A percentile compares a stretch with the other conserved stretches of the same genome.
Evolutionary conservation across 1,139 yeast species (phyloP).

Genomic region (Zygoascus hellenicus): DNA sequence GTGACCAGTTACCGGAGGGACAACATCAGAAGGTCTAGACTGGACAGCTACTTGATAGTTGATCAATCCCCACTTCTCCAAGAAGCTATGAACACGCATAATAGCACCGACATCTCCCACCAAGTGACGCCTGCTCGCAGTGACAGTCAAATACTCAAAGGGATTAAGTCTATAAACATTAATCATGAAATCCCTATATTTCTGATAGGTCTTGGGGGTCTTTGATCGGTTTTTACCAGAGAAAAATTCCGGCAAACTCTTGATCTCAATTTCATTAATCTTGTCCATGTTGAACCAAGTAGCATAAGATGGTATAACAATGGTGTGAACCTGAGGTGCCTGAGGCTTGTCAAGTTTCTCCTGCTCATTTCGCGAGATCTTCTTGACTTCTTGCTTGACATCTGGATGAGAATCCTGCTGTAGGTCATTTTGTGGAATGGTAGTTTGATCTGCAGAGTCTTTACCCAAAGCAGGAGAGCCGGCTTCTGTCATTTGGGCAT

Average conservation of each 20-base stretch:
- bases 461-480: too few relatives aligned
- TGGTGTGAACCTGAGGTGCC: conserved; percentile 68
- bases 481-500: background rate
- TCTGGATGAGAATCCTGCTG: conserved; percentile 3
- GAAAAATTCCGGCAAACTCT: conserved; percentile 89
- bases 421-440: background rate
- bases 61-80: conserved; percentile 94
- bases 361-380: conserved; percentile 1
- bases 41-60: conserved; percentile 87
- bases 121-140: conserved; percentile 89
- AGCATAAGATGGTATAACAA: conserved; percentile 90
- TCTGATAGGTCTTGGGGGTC: conserved; percentile 80
- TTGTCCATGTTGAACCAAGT: conserved; percentile 79
- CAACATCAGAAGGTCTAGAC: conserved; percentile 62
- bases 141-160: conserved; percentile 82
- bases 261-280: conserved; percentile 58
- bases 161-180: conserved; percentile 91
- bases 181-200: conserved; percentile 90
- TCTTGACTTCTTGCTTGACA: conserved; percentile 9
- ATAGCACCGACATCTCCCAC: conserved; percentile 96
- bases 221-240: conserved; percentile 68
- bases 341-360: conserved; percentile 6
- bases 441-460: background rate
- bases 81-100: conserved; percentile 81
- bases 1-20: conserved; percentile 59